phyloP scores from a whole-genome alignment of 371 early-diverging fungal species.

The Paraphysoderma sedebokerense region DNA sequence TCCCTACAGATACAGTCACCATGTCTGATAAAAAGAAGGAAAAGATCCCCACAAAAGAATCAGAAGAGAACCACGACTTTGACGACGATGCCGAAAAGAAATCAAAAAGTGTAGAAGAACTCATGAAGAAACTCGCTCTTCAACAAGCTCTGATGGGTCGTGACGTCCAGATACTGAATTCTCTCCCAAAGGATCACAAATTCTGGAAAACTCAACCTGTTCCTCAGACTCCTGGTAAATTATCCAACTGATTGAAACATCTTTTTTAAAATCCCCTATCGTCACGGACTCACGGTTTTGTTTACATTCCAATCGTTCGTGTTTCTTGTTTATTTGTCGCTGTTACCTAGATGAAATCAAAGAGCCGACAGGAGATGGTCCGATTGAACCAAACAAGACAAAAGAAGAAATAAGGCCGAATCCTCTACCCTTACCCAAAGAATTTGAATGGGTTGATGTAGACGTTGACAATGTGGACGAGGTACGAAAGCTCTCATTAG shows the following conservation, averaged over 20 bases:
- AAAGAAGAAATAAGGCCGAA: conserved; percentile 57
- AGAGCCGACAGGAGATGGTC: conserved; percentile 46
- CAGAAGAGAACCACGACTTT: too few species aligned
- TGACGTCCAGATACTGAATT: too few species aligned
- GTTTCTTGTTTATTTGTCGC: too few species aligned
- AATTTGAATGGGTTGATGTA: conserved; percentile 74
- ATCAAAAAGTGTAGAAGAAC: too few species aligned
- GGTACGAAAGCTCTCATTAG: conserved; percentile 17
- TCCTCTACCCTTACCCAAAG: conserved; percentile 68
- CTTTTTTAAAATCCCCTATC: not conserved
- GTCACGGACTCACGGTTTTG: too few species aligned
- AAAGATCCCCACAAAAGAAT: too few species aligned
- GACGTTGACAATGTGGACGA: conserved; percentile 61
- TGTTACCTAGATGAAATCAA: conserved; percentile 25
- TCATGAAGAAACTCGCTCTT: too few species aligned
- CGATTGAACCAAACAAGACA: conserved; percentile 63
- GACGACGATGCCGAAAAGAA: too few species aligned
- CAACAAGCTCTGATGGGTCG: too few species aligned
- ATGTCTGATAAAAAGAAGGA: too few species aligned
- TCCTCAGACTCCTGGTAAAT: conserved; percentile 24
- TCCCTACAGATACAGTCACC: too few species aligned
- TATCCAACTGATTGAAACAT: not conserved
- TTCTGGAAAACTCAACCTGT: conserved; percentile 98
- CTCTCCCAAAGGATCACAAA: conserved; percentile 47
- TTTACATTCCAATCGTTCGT: too few species aligned